These are phyloP conservation scores for Trichoderma sp. DNA, from an alignment of 2,329 filamentous ascomycete species.

Conservation along the genomic window DNA sequence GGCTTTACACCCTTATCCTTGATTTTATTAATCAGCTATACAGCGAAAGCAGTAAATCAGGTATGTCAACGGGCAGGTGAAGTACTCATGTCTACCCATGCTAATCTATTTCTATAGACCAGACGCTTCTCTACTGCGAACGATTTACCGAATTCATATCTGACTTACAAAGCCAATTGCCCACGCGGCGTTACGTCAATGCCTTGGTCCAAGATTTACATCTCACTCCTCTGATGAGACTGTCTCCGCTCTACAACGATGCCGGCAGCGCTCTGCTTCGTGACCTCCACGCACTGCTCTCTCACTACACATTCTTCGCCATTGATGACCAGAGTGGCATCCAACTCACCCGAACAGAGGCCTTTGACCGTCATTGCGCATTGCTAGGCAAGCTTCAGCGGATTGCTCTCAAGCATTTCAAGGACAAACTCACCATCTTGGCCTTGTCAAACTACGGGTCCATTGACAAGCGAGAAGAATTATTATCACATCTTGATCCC, in stretches of 20 bases:
- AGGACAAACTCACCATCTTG: constrained; percentile 84
- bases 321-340: constrained; percentile 87
- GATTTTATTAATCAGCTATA: constrained; percentile 79
- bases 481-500: constrained; percentile 69
- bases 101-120: constrained; percentile 45
- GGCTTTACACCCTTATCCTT: constrained; percentile 82
- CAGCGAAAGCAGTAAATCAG: constrained; percentile 46
- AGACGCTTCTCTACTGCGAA: constrained; percentile 74
- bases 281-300: constrained; percentile 75
- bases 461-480: constrained; percentile 75
- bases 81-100: neutral
- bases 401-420: constrained; percentile 75
- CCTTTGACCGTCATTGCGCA: constrained; percentile 77
- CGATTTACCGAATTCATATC: constrained; percentile 88
- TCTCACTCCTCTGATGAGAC: constrained; percentile 68
- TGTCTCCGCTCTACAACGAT: constrained; percentile 75
- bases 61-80: constrained; percentile 31
- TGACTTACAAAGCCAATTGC: constrained; percentile 88
- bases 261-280: constrained; percentile 74
- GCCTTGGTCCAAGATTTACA: constrained; percentile 83
- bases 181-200: constrained; percentile 91
- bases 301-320: constrained; percentile 83
- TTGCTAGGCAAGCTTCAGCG: constrained; percentile 76
- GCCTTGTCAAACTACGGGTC: constrained; percentile 90
- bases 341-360: constrained; percentile 68